These are phyloP conservation scores for Xerocomus nothofagi DNA, from an alignment of 1,284 basidiomycete genomes.

Conservation along the genomic window DNA sequence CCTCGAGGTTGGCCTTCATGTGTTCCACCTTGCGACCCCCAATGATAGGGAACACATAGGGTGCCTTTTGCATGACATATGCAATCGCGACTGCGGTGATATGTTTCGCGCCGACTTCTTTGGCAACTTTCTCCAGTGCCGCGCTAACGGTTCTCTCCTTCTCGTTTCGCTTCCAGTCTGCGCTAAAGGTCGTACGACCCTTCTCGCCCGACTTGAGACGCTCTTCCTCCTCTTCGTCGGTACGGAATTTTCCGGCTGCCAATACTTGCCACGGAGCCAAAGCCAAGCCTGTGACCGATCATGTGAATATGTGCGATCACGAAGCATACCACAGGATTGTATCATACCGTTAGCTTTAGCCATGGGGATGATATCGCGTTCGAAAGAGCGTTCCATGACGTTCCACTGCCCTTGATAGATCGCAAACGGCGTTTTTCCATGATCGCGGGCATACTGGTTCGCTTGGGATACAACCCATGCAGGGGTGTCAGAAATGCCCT, in stretches of 20 bases:
- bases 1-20: not conserved
- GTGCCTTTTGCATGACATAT: constrained; percentile 1
- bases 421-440: constrained; percentile 1
- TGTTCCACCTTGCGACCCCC: constrained; percentile 1
- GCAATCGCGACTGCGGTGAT: not conserved
- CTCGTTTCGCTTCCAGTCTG: not conserved
- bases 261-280: no score
- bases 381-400: not conserved
- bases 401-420: constrained; percentile 4
- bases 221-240: no score
- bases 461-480: not conserved
- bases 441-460: not conserved
- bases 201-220: no score
- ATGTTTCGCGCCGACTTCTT: not conserved
- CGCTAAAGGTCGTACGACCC: no score
- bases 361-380: constrained; percentile 1
- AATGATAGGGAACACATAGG: not conserved
- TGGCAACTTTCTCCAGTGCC: not conserved
- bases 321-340: not conserved
- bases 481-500: not conserved
- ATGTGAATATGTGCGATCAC: no score
- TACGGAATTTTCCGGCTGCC: no score
- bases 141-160: not conserved
- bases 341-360: not conserved
- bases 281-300: no score